Base-by-base conservation (phyloP, 257 asterid species). In the Verbascum thapsus region DNA sequence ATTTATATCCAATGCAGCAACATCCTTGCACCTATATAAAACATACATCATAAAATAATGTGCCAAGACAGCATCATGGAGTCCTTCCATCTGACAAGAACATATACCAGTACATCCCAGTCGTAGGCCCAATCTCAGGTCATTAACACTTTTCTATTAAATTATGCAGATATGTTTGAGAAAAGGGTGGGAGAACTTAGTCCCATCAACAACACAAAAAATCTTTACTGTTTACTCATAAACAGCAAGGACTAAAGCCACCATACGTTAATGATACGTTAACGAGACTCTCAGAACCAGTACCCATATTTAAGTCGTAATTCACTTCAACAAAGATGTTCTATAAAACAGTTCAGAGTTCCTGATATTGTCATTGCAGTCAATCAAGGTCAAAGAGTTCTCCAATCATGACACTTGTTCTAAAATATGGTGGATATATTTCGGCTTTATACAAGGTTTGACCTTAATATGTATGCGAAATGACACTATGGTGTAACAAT, bases 1-100 rank as follows among this genome's bases (percentile, higher is more conserved):
- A 72, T 91, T 91, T 66, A 91, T 73, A 70, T 91, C 98, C 49
- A 91, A 80, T 10, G 98, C 95, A 61, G 96, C 92, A 67, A 91
- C 95, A 75, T 88, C 96, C 64, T 49, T 81, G 80, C 92, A 91
- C 77, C 98, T 91, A 77, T 73, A 67, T 58, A 68, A 55, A 68
- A 65, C 43, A 56, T 17, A 35, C 45, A 20, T 34, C 40, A 18
- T 26, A 13, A 60, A 67, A 30, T 49, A 26, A 5, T 53, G 63
- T 17, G 8, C 26, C 26, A 58, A 30, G 34, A 48, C 54, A 72
- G 65, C 51, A 65, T 20, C 30, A 57, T 42, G 52, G 16, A 47
- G 40, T 64, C 64, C 23, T 52, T 16, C 41, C 53, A 72, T 13
- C 30, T 54, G 30, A 68, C 34, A 50, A 17, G 48, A 39, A 58